Percentiles rank a stretch among this genome's conserved stretches.
Conservation (phyloP, 2,329 filamentous ascomycete genomes). For the Alternaria panax region DNA sequence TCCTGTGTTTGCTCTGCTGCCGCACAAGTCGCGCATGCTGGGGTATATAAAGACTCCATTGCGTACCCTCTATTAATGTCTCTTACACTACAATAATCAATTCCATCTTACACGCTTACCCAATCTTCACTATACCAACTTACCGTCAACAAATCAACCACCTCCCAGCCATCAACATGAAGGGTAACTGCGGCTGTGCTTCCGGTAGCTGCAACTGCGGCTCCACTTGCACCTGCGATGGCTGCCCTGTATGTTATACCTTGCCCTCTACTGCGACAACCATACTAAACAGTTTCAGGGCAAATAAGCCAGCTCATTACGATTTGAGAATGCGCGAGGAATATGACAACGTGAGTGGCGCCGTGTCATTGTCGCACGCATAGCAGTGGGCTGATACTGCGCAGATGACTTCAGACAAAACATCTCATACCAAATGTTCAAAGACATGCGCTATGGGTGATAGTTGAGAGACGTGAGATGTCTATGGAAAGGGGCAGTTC, state of each 20-base stretch:
- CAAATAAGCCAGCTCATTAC: constrained; percentile 21
- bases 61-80: background rate
- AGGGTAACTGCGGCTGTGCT: constrained; percentile 38
- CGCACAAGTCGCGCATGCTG: constrained; percentile 33
- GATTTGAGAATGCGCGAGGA: background rate
- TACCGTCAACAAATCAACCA: constrained; percentile 2
- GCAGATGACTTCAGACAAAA: background rate
- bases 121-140: background rate
- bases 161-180: constrained; percentile 15
- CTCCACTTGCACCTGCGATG: constrained; percentile 32
- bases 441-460: background rate
- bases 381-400: background rate
- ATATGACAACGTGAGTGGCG: constrained; percentile 3
- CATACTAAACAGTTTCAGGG: constrained; percentile 12
- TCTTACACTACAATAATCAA: background rate
- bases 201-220: constrained; percentile 37
- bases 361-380: background rate
- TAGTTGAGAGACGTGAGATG: background rate
- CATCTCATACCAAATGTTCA: background rate
- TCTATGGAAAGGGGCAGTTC: background rate
- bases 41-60: constrained; percentile 19
- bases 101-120: background rate
- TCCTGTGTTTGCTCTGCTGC: constrained; percentile 1
- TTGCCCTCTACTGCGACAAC: background rate
- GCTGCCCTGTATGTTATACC: constrained; percentile 33